Percentiles rank a stretch among this genome's conserved stretches.
These are phyloP conservation scores for Plasmodium ovale DNA, from an alignment of 169 alveolate species.

Conservation along the genomic window DNA sequence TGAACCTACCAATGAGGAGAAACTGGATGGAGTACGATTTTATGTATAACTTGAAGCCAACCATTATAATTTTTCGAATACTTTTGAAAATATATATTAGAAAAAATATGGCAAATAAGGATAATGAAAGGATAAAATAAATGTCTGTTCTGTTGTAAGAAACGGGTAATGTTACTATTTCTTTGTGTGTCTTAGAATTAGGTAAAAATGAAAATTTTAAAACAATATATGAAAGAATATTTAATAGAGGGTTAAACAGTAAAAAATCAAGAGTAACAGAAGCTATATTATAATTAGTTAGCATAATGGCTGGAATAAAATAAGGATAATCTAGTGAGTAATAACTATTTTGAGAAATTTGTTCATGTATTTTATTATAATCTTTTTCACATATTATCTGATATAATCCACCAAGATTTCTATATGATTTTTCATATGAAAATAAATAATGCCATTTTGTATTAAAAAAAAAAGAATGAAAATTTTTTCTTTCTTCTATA, in stretches of 20 bases:
- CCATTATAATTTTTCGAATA: conserved; percentile 16
- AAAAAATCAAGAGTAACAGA: conserved; percentile 80
- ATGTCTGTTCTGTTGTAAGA: conserved; percentile 14
- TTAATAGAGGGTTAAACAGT: conserved; percentile 75
- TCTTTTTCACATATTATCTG: conserved; percentile 77
- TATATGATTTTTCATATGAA: conserved; percentile 64
- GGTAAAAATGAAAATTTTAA: conserved; percentile 77
- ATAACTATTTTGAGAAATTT: conserved; percentile 76
- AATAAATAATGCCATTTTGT: conserved; percentile 33
- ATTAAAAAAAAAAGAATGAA: conserved; percentile 31
- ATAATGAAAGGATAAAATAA: conserved; percentile 23
- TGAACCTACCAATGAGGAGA: conserved; percentile 37
- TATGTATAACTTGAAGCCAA: conserved; percentile 45
- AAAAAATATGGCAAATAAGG: conserved; percentile 19
- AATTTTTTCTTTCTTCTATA: conserved; percentile 40
- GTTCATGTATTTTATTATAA: conserved; percentile 69
- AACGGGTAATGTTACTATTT: conserved; percentile 47
- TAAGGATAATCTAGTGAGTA: conserved; percentile 78
- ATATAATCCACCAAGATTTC: conserved; percentile 77
- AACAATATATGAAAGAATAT: conserved; percentile 76
- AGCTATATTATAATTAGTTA: conserved; percentile 78
- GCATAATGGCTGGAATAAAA: conserved; percentile 80
- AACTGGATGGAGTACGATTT: conserved; percentile 23
- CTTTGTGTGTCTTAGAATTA: conserved; percentile 51
- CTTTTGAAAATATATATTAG: conserved; percentile 18